These are phyloP conservation scores for Fragaria nilgerrensis DNA, from an alignment of 306 rosid species.

Conservation along the genomic window DNA sequence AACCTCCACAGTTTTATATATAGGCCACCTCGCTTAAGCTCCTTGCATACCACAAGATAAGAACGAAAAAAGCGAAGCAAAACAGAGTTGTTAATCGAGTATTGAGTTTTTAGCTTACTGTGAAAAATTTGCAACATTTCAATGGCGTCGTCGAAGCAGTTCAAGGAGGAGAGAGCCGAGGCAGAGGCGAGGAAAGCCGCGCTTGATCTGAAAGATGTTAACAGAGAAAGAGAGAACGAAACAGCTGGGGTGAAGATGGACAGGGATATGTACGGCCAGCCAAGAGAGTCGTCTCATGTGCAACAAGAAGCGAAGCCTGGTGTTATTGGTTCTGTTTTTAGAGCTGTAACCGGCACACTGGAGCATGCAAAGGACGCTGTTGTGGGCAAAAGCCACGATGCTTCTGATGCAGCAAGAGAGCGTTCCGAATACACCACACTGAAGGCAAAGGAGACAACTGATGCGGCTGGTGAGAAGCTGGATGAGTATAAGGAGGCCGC, in stretches of 20 bases:
- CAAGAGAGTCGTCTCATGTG: background rate
- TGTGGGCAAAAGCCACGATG: slow-evolving; percentile 48
- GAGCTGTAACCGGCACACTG: slow-evolving; percentile 46
- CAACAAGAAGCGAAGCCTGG: slow-evolving; percentile 42
- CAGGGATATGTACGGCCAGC: slow-evolving; percentile 7
- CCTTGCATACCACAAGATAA: background rate
- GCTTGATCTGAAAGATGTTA: slow-evolving; percentile 44
- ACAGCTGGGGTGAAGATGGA: background rate
- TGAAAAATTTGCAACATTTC: background rate
- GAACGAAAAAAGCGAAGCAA: background rate
- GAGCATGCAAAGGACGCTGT: slow-evolving; percentile 68
- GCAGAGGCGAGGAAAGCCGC: slow-evolving; percentile 63
- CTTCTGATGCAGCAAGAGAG: slow-evolving; percentile 6
- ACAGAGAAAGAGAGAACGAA: slow-evolving; percentile 23
- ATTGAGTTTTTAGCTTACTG: background rate
- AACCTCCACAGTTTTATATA: background rate
- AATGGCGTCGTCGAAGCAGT: slow-evolving; percentile 57
- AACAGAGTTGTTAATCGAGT: background rate
- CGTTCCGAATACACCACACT: background rate
- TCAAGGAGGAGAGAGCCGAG: slow-evolving; percentile 62
- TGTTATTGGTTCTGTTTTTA: slow-evolving; percentile 56
- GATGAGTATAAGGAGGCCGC: slow-evolving; percentile 14
- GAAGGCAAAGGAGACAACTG: slow-evolving; percentile 26
- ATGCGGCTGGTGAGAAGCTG: slow-evolving; percentile 10
- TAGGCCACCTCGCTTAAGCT: background rate